Base-by-base conservation (phyloP, 208 protist genomes). In the Wallacemonas collosoma region DNA sequence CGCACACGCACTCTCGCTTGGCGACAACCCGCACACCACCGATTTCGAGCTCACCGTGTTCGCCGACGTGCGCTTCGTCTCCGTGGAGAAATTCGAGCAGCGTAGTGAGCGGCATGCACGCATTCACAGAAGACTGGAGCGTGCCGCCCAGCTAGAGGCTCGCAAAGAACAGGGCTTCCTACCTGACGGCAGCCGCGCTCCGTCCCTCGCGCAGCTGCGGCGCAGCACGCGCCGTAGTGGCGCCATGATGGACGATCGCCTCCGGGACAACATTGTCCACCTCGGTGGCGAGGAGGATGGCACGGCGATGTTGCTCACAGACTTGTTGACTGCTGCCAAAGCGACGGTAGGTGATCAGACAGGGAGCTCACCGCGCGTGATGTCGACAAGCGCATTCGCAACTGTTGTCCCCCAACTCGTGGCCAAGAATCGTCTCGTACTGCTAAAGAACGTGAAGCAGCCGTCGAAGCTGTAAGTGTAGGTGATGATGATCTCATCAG, bases 31-130 rank as follows among this genome's bases (percentile, higher is more conserved):
- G 36, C 89, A 94, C 60, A 81, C 86, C 4, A 91, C 83, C 8
- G 91, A 96, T 54, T 93, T 84, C 68, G 88, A 92, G 76, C 79
- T 96, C 14, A 96, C 91, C 8, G 87, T 93, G 5, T 93, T 94
- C 61, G 65, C 75, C 14, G 78, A 86, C 38, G 68, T 96, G 1
- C 75, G 75, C 12, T 96, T 96, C 71, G 43, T 96, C 4, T 96
- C 91, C 0, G 67, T 96, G 7, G 89, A 94, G 75, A 84, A 79
- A 69, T 65, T 74, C n/a, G 43, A 72, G 26, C 87, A 94, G 79
- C 86, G 89, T 17, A 51, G 60, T n/a, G 75, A 82, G 75, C 82
- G 91, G 58, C 89, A 96, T 62, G 48, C 40, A 7, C 83, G 82
- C 48, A 96, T 96, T 75, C 62, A 75, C 14, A 73, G 81, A 6